Base-by-base conservation (phyloP, 768 basidiomycete species). In the Pleurotus tuoliensis region DNA sequence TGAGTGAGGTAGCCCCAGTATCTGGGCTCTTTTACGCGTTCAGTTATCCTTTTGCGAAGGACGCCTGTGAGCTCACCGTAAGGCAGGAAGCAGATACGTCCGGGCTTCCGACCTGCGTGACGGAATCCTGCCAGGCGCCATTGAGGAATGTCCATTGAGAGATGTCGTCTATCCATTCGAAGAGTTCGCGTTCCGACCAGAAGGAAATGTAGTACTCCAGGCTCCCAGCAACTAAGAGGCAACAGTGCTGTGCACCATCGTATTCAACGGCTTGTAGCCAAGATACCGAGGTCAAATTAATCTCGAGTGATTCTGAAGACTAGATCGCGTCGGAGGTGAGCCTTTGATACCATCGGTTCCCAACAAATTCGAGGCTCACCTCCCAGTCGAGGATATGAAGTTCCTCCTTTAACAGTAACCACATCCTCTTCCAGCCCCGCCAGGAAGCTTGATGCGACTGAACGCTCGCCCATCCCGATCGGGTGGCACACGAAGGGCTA, bases 381-480 rank as follows among this genome's bases (percentile, higher is more conserved):
- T 53, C 51, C 37, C n/a, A 40, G 25, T 53, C 51, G n/a, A 40
- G 20, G 12, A 53, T 53, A 7, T 38, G 51, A 11, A 53, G 11
- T 37, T 53, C 39, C 15, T 50, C 20, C n/a, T 18, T 41, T 20
- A 53, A 25, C 9, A 22, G 4, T 22, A 53, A 41, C 51, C 51
- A 53, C 51, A 53, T 53, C 39, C 51, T 53, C 22, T 40, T 53
- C 51, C 51, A 53, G 39, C 38, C 37, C 3, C 27, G 22, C 18
- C 18, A n/a, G 20, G 37, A 20, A 11, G 51, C 12, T 6, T 41
- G 38, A 53, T 15, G 5, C n/a, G 34, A 15, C 15, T 53, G 15
- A n/a, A 53, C 37, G 18, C 51, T 53, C 7, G 51, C 51, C 51
- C 51, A 53, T 22, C 51, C 51, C 16, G 51, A 40, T 37, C 51